phyloP scores from a whole-genome alignment of 176 grass and related monocot genomes.

The Aegilops speltoides region DNA sequence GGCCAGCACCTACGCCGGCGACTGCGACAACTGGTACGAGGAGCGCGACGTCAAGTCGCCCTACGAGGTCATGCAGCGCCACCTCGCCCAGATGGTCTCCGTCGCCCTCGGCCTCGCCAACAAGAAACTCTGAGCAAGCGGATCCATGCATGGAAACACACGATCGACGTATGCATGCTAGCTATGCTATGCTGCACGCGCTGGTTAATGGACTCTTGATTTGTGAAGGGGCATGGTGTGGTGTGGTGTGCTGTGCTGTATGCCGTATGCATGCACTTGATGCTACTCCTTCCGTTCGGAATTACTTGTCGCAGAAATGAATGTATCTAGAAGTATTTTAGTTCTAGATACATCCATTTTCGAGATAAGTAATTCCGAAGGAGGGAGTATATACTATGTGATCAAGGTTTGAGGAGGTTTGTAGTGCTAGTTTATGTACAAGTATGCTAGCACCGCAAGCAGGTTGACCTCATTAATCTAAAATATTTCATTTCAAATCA shows the following conservation, averaged over 20 bases:
- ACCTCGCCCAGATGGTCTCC: slow-evolving; percentile 29
- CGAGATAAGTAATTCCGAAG: no score
- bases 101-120: slow-evolving; percentile 28
- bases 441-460: slow-evolving; percentile 1
- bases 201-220: neutral
- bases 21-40: slow-evolving; percentile 32
- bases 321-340: no score
- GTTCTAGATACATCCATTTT: no score
- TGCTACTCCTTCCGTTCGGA: no score
- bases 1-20: slow-evolving; percentile 13
- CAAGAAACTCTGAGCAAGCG: neutral
- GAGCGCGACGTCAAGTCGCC: neutral
- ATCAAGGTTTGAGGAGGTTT: neutral
- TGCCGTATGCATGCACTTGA: slow-evolving; percentile 10
- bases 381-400: neutral
- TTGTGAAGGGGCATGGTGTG: neutral
- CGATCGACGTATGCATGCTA: no score
- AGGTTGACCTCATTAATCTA: slow-evolving; percentile 4
- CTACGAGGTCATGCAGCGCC: neutral
- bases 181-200: neutral
- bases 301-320: no score
- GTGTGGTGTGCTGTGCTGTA: slow-evolving; percentile 20
- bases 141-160: neutral
- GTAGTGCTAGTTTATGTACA: neutral
- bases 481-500: neutral